Conservation (phyloP, 2,329 filamentous ascomycete species). For the Fusarium robinianum region DNA sequence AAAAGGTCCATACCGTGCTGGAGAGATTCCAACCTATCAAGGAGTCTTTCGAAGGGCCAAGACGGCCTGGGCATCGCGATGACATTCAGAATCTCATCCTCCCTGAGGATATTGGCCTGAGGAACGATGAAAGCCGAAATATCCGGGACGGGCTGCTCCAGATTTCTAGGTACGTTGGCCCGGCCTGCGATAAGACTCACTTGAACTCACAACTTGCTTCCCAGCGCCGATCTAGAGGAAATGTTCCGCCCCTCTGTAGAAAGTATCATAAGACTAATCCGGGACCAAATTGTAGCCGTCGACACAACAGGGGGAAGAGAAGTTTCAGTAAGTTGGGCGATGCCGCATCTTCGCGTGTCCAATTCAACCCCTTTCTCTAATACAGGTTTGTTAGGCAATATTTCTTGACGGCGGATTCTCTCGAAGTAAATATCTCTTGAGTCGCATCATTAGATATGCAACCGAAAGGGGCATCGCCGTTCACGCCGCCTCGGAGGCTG, state of each 20-base stretch:
- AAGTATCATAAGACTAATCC: slow-evolving; percentile 13
- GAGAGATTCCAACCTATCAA: slow-evolving; percentile 14
- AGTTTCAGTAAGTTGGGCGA: neutral
- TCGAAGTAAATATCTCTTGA: slow-evolving; percentile 10
- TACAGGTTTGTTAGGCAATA: slow-evolving; percentile 6
- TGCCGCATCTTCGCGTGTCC: no score
- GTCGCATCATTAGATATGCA: slow-evolving; percentile 4
- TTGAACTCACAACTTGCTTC: neutral
- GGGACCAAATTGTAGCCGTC: slow-evolving; percentile 5
- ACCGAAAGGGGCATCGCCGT: neutral
- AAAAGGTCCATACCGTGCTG: slow-evolving; percentile 4
- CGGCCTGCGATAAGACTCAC: no score
- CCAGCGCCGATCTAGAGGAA: slow-evolving; percentile 6
- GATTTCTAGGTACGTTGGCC: slow-evolving; percentile 5
- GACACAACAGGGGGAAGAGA: slow-evolving; percentile 1
- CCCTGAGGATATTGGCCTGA: slow-evolving; percentile 1
- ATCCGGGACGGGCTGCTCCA: slow-evolving; percentile 15
- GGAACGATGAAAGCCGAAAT: slow-evolving; percentile 1
- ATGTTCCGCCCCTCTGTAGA: slow-evolving; percentile 16
- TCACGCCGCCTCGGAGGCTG: neutral
- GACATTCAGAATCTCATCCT: slow-evolving; percentile 6
- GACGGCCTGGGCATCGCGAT: neutral
- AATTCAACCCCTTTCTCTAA: no score
- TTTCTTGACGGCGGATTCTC: slow-evolving; percentile 23
- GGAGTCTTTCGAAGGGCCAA: slow-evolving; percentile 8